Percentiles rank a stretch among this genome's conserved stretches.
These are phyloP conservation scores for Serendipita indica DNA, from an alignment of 768 basidiomycete species.

Conservation along the genomic window DNA sequence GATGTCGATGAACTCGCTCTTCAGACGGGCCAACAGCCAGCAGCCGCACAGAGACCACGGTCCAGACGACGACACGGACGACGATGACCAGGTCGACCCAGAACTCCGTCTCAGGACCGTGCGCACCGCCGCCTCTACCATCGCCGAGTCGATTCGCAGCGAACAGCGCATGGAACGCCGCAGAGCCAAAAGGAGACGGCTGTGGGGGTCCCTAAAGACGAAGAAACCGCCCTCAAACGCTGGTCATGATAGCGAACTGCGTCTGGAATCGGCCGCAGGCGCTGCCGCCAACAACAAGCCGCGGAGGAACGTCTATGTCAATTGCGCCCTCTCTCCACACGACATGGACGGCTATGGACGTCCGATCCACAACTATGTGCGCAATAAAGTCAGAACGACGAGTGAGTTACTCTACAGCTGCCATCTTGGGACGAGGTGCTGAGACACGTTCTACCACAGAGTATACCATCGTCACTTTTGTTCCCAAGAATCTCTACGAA, in stretches of 20 bases:
- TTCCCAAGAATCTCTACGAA: conserved; percentile 89
- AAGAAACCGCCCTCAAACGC: conserved; percentile 18
- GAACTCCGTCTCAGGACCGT: conserved; percentile 79
- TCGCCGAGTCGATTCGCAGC: conserved; percentile 70
- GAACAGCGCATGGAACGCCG: conserved; percentile 50
- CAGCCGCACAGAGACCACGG: neutral
- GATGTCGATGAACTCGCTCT: conserved; percentile 7
- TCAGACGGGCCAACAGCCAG: neutral
- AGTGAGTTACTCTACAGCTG: conserved; percentile 38
- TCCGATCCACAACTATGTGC: conserved; percentile 58
- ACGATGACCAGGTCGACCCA: conserved; percentile 37
- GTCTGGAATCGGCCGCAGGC: conserved; percentile 13
- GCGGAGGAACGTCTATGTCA: conserved; percentile 70
- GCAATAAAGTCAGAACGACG: conserved; percentile 90
- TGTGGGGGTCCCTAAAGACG: conserved; percentile 14
- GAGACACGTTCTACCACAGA: conserved; percentile 30
- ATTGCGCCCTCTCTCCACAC: conserved; percentile 44
- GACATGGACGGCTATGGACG: conserved; percentile 64
- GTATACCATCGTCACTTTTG: conserved; percentile 78
- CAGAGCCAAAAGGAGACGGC: conserved; percentile 17
- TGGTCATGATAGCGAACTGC: conserved; percentile 32
- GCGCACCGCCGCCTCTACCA: conserved; percentile 82
- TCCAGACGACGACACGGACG: conserved; percentile 12
- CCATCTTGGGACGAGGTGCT: neutral
- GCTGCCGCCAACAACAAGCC: conserved; percentile 23